These are phyloP conservation scores for Torrubiella hemipterigena DNA, from an alignment of 2,329 filamentous ascomycete species.

Conservation along the genomic window DNA sequence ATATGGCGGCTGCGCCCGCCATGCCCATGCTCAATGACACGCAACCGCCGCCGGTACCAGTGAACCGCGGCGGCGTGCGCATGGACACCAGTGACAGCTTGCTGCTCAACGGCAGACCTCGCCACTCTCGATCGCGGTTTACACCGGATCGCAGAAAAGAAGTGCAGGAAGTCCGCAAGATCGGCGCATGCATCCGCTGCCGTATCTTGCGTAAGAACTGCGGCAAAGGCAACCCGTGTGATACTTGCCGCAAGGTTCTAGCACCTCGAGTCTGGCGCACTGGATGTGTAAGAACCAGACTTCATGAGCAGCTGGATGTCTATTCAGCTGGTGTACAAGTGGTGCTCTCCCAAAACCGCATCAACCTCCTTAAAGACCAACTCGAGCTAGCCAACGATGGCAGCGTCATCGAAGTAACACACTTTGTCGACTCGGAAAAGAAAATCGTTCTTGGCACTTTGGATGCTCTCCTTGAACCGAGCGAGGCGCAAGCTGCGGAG, in stretches of 20 bases:
- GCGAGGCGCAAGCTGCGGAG: constrained; percentile 20
- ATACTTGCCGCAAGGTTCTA: constrained; percentile 51
- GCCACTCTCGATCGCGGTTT: constrained; percentile 45
- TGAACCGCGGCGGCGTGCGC: constrained; percentile 36
- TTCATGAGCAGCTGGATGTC: constrained; percentile 49
- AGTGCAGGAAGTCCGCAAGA: constrained; percentile 52
- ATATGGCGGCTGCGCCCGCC: constrained; percentile 25
- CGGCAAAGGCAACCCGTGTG: constrained; percentile 50
- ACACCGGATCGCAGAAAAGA: constrained; percentile 47
- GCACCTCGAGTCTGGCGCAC: constrained; percentile 53
- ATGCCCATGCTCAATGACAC: constrained; percentile 17
- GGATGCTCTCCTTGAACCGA: constrained; percentile 21
- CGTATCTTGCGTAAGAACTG: constrained; percentile 56
- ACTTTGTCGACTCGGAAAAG: constrained; percentile 41
- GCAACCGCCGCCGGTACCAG: constrained; percentile 18
- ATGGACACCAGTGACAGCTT: constrained; percentile 35
- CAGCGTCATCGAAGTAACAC: constrained; percentile 42
- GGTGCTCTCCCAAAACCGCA: constrained; percentile 46
- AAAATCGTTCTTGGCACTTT: constrained; percentile 25
- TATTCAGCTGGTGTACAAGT: constrained; percentile 54
- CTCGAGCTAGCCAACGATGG: constrained; percentile 36
- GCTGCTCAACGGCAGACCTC: constrained; percentile 33
- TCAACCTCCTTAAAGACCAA: constrained; percentile 41
- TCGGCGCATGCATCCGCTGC: constrained; percentile 54
- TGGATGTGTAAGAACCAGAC: constrained; percentile 49